Conservation (phyloP, 331 rosid species). For the Rhamnella rubrinervis region DNA sequence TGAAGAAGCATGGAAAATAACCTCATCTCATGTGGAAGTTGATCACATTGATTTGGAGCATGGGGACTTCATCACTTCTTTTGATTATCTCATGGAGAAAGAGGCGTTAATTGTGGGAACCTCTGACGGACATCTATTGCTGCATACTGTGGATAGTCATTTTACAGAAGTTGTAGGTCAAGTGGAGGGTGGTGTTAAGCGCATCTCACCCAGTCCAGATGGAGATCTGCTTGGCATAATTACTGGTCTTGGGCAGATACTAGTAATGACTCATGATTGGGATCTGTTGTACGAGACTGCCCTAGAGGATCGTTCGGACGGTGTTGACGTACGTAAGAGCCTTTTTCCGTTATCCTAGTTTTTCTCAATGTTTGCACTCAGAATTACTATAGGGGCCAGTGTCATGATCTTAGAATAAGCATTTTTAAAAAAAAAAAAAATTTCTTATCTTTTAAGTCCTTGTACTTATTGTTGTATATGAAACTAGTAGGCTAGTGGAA, state of each 20-base stretch:
- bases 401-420: not conserved
- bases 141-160: slow-evolving; percentile 53
- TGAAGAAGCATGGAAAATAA: slow-evolving; percentile 50
- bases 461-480: not conserved
- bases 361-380: not conserved
- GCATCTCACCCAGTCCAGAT: slow-evolving; percentile 92
- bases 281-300: slow-evolving; percentile 74
- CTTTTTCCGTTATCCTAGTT: slow-evolving; percentile 19
- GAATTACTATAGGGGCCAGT: not conserved
- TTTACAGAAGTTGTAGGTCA: slow-evolving; percentile 69
- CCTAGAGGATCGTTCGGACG: slow-evolving; percentile 49
- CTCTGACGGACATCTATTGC: slow-evolving; percentile 56
- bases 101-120: slow-evolving; percentile 88
- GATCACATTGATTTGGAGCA: slow-evolving; percentile 59
- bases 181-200: slow-evolving; percentile 81
- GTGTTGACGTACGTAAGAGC: slow-evolving; percentile 73
- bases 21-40: slow-evolving; percentile 35
- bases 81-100: slow-evolving; percentile 90
- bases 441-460: not conserved
- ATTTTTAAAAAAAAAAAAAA: too few species aligned
- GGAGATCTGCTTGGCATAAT: slow-evolving; percentile 70
- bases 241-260: slow-evolving; percentile 62
- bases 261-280: slow-evolving; percentile 94
- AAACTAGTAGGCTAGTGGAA: not conserved
- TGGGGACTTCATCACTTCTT: slow-evolving; percentile 63